Evolutionary conservation across 192 early-diverging fungal genomes (phyloP), one percentile per base, ranked within the genome.

Genomic region (Umbelopsis ramanniana): DNA sequence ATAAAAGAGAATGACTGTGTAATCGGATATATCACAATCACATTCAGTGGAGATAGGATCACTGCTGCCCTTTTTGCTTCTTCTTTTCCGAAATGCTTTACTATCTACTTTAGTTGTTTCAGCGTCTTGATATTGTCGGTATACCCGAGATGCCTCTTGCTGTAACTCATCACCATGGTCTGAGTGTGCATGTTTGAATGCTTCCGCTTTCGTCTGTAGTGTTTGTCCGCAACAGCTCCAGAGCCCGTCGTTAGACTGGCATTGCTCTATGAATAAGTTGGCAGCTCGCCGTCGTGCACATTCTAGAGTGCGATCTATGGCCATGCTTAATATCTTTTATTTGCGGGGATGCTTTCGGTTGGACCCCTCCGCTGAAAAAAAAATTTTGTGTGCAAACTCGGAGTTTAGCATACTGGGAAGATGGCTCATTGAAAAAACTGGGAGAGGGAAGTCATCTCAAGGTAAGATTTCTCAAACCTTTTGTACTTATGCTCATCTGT

Each of bases 1-100:
- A 50, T 87, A 87, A 72, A 87, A 87, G 6, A 87, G 69, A 54
- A 87, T 85, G 24, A 87, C 86, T 11, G 71, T 79, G 19, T 66
- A 77, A 12, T 66, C 29, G 6, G 69, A 22, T 3, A 70, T 72
- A 43, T 79, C 77, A 22, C 85, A 87, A 0, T 47, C 19, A 38
- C 85, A 87, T 19, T 73, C 35, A 8, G 83, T 47, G 15, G 46
- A 68, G 68, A 87, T 81, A 29, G 85, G 77, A 69, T 87, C 85
- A 14, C 57, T 63, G 57, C 33, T 26, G 15, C 57, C 57, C 26
- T 63, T 63, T 33, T 63, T 63, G 12, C 14, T 35, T 63, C 57
- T 63, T 17, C 57, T 8, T 63, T 63, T 63, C 17, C 33, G 29
- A 37, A 63, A 63, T 24, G 14, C 12, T 0, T 9, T 37, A 14